Evolutionary conservation across 768 basidiomycete species (phyloP).

Genomic region (Boletus insuetus): DNA sequence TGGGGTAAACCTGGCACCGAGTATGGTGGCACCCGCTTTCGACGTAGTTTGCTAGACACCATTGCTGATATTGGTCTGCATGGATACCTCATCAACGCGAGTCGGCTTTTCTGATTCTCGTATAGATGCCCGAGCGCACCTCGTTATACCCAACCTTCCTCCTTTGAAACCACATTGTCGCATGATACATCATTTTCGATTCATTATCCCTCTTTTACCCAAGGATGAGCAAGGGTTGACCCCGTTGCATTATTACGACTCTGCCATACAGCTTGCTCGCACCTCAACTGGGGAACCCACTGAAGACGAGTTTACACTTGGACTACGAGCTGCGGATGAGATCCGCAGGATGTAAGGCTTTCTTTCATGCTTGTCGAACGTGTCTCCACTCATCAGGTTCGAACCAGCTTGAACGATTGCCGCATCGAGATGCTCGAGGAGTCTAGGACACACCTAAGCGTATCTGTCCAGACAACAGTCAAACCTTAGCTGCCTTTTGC

Average conservation of each 20-base stretch:
- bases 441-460: constrained; percentile 45
- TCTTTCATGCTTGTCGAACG: background rate
- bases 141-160: constrained; percentile 73
- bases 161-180: constrained; percentile 66
- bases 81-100: background rate
- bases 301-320: constrained; percentile 64
- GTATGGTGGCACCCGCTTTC: constrained; percentile 60
- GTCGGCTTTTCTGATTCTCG: constrained; percentile 4
- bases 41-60: constrained; percentile 67
- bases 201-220: constrained; percentile 61
- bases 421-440: constrained; percentile 61
- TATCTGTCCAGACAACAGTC: constrained; percentile 15
- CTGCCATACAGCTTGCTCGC: constrained; percentile 69
- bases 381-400: background rate
- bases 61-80: constrained; percentile 64
- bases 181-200: constrained; percentile 80
- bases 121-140: constrained; percentile 64
- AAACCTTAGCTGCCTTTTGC: constrained; percentile 1
- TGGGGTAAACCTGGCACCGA: constrained; percentile 73
- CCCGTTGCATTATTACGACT: constrained; percentile 72
- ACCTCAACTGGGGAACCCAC: constrained; percentile 58
- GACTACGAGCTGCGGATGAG: constrained; percentile 57
- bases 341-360: constrained; percentile 54
- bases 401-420: constrained; percentile 56
- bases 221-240: constrained; percentile 64